phyloP scores from a whole-genome alignment of 2,329 filamentous ascomycete genomes.

The Aspergillus ibericus region DNA sequence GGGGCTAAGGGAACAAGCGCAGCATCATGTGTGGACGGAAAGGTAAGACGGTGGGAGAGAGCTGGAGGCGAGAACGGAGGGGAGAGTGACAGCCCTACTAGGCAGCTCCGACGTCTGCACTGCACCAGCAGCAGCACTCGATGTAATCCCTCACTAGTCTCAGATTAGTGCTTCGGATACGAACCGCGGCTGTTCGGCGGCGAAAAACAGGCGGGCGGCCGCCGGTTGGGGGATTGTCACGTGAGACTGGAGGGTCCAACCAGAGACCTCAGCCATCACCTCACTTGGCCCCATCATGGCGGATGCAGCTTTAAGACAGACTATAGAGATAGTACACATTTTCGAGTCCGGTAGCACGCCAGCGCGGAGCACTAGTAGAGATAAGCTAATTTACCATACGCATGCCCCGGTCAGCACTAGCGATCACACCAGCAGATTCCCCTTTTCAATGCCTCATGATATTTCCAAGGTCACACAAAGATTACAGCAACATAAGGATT shows the following conservation, averaged over 20 bases:
- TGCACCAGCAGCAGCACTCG: not conserved
- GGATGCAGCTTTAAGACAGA: not conserved
- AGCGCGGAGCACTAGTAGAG: too few relatives aligned
- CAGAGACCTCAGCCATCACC: not conserved
- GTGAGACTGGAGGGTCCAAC: not conserved
- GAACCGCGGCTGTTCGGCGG: slow-evolving; percentile 22
- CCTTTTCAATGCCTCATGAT: slow-evolving; percentile 4
- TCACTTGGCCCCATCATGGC: slow-evolving; percentile 1
- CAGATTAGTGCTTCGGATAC: slow-evolving; percentile 16
- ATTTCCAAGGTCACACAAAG: slow-evolving; percentile 16
- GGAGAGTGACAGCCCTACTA: slow-evolving; percentile 1
- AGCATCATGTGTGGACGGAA: slow-evolving; percentile 14
- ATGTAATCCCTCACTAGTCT: not conserved
- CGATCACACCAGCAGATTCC: not conserved
- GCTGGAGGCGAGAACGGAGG: slow-evolving; percentile 6
- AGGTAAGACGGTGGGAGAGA: slow-evolving; percentile 1
- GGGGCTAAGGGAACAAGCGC: not conserved
- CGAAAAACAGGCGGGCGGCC: not conserved
- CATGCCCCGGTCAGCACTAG: not conserved
- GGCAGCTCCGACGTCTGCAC: slow-evolving; percentile 1
- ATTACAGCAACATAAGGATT: slow-evolving; percentile 16
- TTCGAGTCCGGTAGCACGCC: too few relatives aligned
- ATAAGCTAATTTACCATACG: not conserved
- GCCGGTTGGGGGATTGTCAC: slow-evolving; percentile 1
- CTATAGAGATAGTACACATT: too few relatives aligned